Evolutionary conservation across 495 filamentous ascomycete genomes (phyloP), one percentile per base, ranked within the genome.

Genomic region (Penicillium parvum): DNA sequence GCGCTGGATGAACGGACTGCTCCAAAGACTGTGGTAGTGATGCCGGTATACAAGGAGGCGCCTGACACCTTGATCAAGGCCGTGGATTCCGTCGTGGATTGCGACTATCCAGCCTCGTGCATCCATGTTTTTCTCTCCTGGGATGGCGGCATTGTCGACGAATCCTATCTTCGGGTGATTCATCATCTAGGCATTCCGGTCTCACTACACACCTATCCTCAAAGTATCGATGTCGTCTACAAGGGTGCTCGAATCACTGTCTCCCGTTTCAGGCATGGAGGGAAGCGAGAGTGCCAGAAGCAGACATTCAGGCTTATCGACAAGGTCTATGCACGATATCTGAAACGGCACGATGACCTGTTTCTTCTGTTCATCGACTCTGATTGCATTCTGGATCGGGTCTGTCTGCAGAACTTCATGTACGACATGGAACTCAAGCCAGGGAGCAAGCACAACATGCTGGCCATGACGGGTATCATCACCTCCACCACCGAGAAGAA

Each of bases 371-470:
- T 98, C 71, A 96, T 98, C 63, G 92, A 98, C 66, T 96, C 91
- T 3, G 92, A 98, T 65, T 97, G 92, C 68, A 95, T 98, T 53
- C 71, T 97, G 27, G 91, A 98, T 68, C 79, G 80, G 40, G 78
- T 90, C 18, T 97, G 92, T 63, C 78, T 98, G 47, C 91, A 96
- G 63, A 98, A 98, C 52, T 96, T 98, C 61, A 88, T 98, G 69
- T 97, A 94, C 60, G 92, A 96, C 57, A 98, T 98, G 92, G 91
- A 98, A 62, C 73, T 98, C 18, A 96, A 92, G 65, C 91, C 92
- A 3, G 90, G 90, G 17, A 95, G 89, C 68, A 82, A 86, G 57
- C 79, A 84, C 49, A 90, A 90, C 61, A 96, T 96, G 91, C 69
- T 97, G 47, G 92, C 92, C 25, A 97, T 97, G 92, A 97, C 92